Evolutionary conservation across 2,329 filamentous ascomycete genomes (phyloP), one percentile per base, ranked within the genome.

Genomic region (Botrytis deweyae): DNA sequence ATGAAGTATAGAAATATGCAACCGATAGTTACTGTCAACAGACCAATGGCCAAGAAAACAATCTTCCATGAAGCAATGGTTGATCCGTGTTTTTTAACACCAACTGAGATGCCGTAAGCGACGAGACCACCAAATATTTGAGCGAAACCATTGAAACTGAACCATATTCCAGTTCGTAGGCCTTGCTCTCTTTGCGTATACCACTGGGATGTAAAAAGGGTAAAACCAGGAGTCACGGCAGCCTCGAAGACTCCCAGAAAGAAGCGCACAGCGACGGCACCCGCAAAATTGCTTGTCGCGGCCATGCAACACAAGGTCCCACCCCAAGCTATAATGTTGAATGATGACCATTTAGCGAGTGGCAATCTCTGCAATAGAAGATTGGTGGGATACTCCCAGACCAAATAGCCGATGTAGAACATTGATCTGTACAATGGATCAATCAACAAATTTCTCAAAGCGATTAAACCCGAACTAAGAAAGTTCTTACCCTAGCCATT

Each of bases 171-270:
- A 1, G 87, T 88, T 14, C 91, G 84, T 0, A 85, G 83, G 2
- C 88, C 89, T 82, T 93, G 91, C 80, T 93, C 91, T 72, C 85
- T 85, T 80, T 90, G 90, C 1, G 91, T 93, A 78, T 92, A 93
- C 91, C 91, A 93, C 82, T 92, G 89, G 5, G 85, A 88, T 1
- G 90, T 92, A 77, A 93, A 86, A 1, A 93, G 84, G 0, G 89
- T 88, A 77, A 92, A 92, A 0, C 90, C 90, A 0, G 91, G 91
- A 0, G 89, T 91, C 2, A 93, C 89, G 0, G 90, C 89, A 0
- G 89, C 85, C 80, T 93, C 91, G 72, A 91, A 91, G 0, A 91
- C 84, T 42, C 91, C 91, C 0, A 92, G 85, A 77, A 93, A 88
- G 80, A 92, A 90, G 0, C 91, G 87, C 49, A 92, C 86, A 0